phyloP scores from a whole-genome alignment of 2,329 filamentous ascomycete genomes.

The Sporothrix sp. region DNA sequence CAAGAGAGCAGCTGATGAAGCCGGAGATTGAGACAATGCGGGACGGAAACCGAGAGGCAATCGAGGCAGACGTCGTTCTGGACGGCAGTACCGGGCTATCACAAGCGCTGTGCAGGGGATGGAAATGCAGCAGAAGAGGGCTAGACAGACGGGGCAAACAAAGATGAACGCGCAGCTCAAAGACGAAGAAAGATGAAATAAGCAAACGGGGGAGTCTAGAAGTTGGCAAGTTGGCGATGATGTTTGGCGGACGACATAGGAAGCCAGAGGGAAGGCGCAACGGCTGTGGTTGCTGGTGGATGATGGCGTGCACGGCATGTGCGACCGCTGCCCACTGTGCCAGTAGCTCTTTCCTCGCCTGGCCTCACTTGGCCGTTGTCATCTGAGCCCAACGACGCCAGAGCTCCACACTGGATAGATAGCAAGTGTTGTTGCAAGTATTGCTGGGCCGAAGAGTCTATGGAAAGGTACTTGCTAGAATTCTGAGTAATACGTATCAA shows the following conservation, averaged over 20 bases:
- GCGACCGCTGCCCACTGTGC: too few species aligned
- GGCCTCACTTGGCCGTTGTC: slow-evolving; percentile 3
- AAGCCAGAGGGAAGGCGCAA: not conserved
- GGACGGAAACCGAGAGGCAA: not conserved
- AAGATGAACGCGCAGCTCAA: not conserved
- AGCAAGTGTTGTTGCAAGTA: not conserved
- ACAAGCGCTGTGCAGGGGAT: not conserved
- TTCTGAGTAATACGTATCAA: too few species aligned
- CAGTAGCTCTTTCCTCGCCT: not conserved
- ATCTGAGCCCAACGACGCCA: slow-evolving; percentile 5
- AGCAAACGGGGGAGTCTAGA: not conserved
- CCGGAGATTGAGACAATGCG: not conserved
- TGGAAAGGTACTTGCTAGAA: too few species aligned
- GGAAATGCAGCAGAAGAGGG: not conserved
- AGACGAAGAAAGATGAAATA: not conserved
- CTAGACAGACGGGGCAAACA: not conserved
- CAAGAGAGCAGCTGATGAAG: not conserved
- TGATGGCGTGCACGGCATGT: not conserved
- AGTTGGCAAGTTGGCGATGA: not conserved
- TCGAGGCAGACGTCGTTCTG: slow-evolving; percentile 1
- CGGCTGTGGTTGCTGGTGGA: not conserved
- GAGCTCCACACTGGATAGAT: not conserved
- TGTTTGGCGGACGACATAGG: not conserved
- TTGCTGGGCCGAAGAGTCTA: too few species aligned
- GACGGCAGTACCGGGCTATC: not conserved